Percentiles rank a stretch among this genome's conserved stretches.
phyloP scores from a whole-genome alignment of 1,284 basidiomycete species.

The Fomes fomentarius region DNA sequence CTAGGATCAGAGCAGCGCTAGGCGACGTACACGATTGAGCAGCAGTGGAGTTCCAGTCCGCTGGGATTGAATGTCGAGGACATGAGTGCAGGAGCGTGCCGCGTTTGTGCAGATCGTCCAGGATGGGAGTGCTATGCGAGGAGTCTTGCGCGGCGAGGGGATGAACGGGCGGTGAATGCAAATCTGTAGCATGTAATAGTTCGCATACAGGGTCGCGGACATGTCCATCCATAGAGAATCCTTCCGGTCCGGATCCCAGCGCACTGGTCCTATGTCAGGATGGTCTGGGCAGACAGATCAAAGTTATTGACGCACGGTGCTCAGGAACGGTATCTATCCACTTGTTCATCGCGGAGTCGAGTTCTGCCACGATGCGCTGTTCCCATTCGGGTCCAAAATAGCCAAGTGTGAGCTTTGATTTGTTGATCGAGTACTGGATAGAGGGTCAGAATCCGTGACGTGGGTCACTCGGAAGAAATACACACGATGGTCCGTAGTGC shows the following conservation, averaged over 20 bases:
- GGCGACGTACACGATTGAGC: constrained; percentile 2
- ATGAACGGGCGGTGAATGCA: constrained; percentile 68
- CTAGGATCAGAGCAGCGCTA: neutral
- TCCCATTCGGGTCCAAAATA: constrained; percentile 54
- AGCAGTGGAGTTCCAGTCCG: constrained; percentile 23
- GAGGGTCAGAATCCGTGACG: no score
- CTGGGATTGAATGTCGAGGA: constrained; percentile 31
- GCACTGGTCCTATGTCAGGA: constrained; percentile 44
- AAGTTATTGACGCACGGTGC: constrained; percentile 37
- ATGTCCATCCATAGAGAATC: constrained; percentile 51
- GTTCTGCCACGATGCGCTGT: constrained; percentile 56
- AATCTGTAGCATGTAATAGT: constrained; percentile 60
- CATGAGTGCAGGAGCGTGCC: constrained; percentile 9
- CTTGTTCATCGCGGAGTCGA: constrained; percentile 62
- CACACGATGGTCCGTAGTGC: constrained; percentile 56
- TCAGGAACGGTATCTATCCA: constrained; percentile 65
- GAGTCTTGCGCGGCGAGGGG: constrained; percentile 37
- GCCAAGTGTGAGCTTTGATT: constrained; percentile 46
- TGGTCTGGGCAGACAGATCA: neutral
- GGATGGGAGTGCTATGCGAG: constrained; percentile 6
- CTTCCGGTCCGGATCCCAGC: constrained; percentile 59
- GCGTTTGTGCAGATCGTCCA: constrained; percentile 15
- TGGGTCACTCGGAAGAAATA: neutral
- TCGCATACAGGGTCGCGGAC: constrained; percentile 53
- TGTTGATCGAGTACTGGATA: constrained; percentile 59